Base-by-base conservation (phyloP, 768 basidiomycete genomes). In the Tricholoma matsutake region DNA sequence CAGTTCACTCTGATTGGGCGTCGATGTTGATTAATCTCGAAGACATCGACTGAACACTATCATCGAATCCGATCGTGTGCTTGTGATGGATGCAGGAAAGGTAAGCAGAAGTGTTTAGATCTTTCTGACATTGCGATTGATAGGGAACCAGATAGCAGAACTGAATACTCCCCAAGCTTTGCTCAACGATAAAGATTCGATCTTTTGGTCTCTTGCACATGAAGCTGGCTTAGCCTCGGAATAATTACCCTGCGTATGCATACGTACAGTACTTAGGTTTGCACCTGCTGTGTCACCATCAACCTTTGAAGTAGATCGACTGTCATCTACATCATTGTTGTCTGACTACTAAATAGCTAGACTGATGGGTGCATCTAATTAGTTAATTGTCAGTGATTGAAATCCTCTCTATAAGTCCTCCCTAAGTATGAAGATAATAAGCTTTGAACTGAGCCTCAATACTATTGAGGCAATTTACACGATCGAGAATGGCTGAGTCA, bases 1-100 rank as follows among this genome's bases (percentile, higher is more conserved):
- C 54, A 59, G 1, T 6, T 45, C 37, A 37, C 52, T 32, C 51
- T 55, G 25, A 16, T 54, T n/a, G 9, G 18, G 20, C 54, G 57
- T 53, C n/a, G 8, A 35, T 35, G 31, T 14, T 59, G 59, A 60
- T 16, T 32, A 41, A 53, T 22, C 18, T 58, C 54, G 0, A 56
- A 91, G 88, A 39, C 86, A 96, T 75, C 84, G 90, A 25, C 76
- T 94, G 32, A 92, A 94, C 70, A 94, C 92, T 0, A 93, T 94
- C 64, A 80, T 92, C 32, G 86, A 92, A 65, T 94, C 88, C 35
- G 87, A 90, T 61, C 83, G 87, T 25, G 85, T 96, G 16, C 71
- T 96, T 29, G 94, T 96, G 1, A 84, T 97, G 74, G 87, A 89
- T 64, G 77, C 85, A 22, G 95, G 95, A n/a, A 76, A 76, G 70